A percentile compares a stretch with the other conserved stretches of the same genome.
phyloP scores from a whole-genome alignment of 1,139 yeast species.

The Debaryomycetaceae sp. region DNA sequence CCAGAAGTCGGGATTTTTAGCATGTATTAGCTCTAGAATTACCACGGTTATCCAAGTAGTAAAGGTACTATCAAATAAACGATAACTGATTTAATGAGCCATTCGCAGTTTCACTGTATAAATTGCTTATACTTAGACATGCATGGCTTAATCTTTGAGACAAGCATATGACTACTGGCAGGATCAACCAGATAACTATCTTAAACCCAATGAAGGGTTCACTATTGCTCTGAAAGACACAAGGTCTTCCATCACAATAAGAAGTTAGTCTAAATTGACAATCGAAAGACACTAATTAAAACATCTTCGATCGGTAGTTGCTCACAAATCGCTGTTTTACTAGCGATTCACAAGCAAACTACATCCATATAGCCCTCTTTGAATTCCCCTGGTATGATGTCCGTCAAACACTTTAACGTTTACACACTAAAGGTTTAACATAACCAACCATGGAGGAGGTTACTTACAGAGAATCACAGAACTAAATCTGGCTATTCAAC shows the following conservation, averaged over 20 bases:
- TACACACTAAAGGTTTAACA: too few relatives aligned
- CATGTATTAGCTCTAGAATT: conserved; percentile 23
- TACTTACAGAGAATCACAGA: too few relatives aligned
- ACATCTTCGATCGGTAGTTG: too few relatives aligned
- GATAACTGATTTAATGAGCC: conserved; percentile 45
- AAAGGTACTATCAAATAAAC: conserved; percentile 39
- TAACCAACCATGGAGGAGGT: too few relatives aligned
- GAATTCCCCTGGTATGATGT: too few relatives aligned
- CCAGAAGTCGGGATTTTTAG: conserved; percentile 15
- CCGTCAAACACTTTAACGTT: too few relatives aligned
- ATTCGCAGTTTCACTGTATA: conserved; percentile 46
- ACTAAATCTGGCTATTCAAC: too few relatives aligned
- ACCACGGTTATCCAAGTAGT: conserved; percentile 40
- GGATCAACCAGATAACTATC: conserved; percentile 42
- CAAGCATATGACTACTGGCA: conserved; percentile 49
- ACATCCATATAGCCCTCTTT: too few relatives aligned
- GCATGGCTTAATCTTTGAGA: conserved; percentile 49
- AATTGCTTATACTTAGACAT: conserved; percentile 45
- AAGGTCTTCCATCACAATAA: conserved; percentile 5
- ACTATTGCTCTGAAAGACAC: conserved; percentile 4
- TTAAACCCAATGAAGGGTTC: conserved; percentile 3
- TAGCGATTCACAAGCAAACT: too few relatives aligned
- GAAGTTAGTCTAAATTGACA: conserved; percentile 7
- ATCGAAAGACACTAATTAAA: too few relatives aligned
- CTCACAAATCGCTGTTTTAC: too few relatives aligned